Percentiles rank a stretch among this genome's conserved stretches.
Evolutionary conservation across 2,329 filamentous ascomycete species (phyloP).

Genomic region (Madurella mycetomatis): DNA sequence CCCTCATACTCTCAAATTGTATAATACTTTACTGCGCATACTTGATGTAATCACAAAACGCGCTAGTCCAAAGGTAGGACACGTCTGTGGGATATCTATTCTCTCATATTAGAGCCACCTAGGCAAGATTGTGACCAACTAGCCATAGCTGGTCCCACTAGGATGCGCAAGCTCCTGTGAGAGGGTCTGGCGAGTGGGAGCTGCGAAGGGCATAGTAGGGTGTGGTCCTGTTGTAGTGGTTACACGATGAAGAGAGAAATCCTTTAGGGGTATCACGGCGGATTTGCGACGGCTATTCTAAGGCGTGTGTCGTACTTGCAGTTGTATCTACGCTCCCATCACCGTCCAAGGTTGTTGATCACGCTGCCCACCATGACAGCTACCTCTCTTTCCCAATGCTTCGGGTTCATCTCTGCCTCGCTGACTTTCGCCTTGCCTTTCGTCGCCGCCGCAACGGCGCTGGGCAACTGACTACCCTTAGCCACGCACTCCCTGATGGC

Average conservation of each 20-base stretch:
- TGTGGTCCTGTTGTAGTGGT: no score
- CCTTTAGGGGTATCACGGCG: not conserved
- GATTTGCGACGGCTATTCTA: not conserved
- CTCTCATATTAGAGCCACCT: no score
- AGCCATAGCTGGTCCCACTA: no score
- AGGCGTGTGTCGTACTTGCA: not conserved
- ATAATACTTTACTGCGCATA: no score
- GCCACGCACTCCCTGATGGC: constrained; percentile 80
- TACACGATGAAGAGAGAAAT: not conserved
- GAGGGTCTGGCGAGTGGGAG: no score
- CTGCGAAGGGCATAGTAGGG: no score
- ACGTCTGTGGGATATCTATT: no score
- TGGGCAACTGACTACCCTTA: constrained; percentile 66
- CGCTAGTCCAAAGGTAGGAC: no score
- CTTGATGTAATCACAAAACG: no score
- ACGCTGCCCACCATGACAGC: constrained; percentile 92
- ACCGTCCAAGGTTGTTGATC: constrained; percentile 52
- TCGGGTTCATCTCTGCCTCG: constrained; percentile 37
- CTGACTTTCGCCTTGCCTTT: constrained; percentile 41
- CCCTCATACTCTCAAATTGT: no score
- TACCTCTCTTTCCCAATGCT: constrained; percentile 80
- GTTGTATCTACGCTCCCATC: not conserved
- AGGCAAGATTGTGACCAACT: no score
- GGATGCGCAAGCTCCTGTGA: no score
- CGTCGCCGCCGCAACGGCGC: constrained; percentile 40